Percentiles rank a stretch among this genome's conserved stretches.
These are phyloP conservation scores for Cymodocea nodosa DNA, from an alignment of 116 monocot genomes.

Conservation along the genomic window DNA sequence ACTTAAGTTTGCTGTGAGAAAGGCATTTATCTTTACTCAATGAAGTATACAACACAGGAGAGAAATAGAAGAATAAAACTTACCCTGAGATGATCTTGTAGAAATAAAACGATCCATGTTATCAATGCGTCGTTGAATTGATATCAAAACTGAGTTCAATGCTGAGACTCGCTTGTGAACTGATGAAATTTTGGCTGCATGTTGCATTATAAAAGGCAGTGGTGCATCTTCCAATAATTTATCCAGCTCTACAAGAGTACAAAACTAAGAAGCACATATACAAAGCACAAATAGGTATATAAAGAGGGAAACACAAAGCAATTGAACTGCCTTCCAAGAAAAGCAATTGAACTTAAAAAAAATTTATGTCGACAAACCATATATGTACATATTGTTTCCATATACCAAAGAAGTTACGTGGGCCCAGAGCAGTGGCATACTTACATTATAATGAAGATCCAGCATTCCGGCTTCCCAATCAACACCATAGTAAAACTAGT, in stretches of 20 bases:
- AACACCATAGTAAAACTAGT: too few relatives aligned
- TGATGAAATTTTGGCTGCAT: conserved; percentile 66
- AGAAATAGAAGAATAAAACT: not conserved
- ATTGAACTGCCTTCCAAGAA: too few relatives aligned
- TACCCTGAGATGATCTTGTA: conserved; percentile 34
- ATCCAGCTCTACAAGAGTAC: conserved; percentile 57
- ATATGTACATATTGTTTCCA: not conserved
- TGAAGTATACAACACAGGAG: not conserved
- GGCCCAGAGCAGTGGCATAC: not conserved
- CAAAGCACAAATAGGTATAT: not conserved
- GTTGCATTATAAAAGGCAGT: conserved; percentile 64
- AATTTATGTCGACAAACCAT: not conserved
- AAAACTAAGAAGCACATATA: not conserved
- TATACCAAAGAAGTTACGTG: not conserved
- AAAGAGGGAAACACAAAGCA: not conserved
- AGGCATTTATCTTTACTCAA: too few relatives aligned
- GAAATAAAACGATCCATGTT: conserved; percentile 65
- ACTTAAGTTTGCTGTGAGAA: too few relatives aligned
- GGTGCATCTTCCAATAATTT: conserved; percentile 86
- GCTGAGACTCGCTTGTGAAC: conserved; percentile 67
- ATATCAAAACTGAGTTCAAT: conserved; percentile 59
- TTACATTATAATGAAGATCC: not conserved
- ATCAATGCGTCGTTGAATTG: conserved; percentile 80
- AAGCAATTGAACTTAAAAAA: not conserved
- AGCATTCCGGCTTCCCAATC: not conserved